Conservation (phyloP, 2,329 filamentous ascomycete genomes). For the Sporothrix pseudoabietina region DNA sequence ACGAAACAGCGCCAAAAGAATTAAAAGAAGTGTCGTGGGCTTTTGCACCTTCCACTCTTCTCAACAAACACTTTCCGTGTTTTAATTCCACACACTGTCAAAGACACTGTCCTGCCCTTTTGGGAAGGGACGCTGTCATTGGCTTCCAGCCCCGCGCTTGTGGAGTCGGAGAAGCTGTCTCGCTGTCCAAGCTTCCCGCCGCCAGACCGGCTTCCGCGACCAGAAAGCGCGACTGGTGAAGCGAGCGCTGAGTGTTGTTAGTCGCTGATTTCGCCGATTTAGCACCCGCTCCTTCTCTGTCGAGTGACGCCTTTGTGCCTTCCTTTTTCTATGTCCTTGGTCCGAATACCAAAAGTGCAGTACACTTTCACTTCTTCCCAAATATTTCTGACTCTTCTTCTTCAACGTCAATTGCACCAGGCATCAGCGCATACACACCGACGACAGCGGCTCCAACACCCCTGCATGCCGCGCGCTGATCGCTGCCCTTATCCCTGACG, state of each 20-base stretch:
- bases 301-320: not conserved
- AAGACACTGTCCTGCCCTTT: slow-evolving; percentile 23
- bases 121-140: slow-evolving; percentile 14
- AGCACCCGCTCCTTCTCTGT: slow-evolving; percentile 12
- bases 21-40: no score
- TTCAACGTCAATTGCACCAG: not conserved
- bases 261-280: slow-evolving; percentile 17
- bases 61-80: not conserved
- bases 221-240: slow-evolving; percentile 30
- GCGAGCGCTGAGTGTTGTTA: slow-evolving; percentile 18
- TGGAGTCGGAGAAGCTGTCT: slow-evolving; percentile 16
- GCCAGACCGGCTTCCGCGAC: not conserved
- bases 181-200: slow-evolving; percentile 14
- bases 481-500: slow-evolving; percentile 23
- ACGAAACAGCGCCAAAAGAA: not conserved
- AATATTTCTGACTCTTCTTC: not conserved
- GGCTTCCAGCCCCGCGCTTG: slow-evolving; percentile 18
- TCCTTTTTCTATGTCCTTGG: not conserved
- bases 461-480: slow-evolving; percentile 14
- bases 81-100: slow-evolving; percentile 7
- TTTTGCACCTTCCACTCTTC: not conserved
- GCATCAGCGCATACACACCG: not conserved
- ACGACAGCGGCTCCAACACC: not conserved
- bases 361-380: not conserved
- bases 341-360: not conserved